Conservation (phyloP, 2,329 filamentous ascomycete species). For the Xylariaceae sp. region DNA sequence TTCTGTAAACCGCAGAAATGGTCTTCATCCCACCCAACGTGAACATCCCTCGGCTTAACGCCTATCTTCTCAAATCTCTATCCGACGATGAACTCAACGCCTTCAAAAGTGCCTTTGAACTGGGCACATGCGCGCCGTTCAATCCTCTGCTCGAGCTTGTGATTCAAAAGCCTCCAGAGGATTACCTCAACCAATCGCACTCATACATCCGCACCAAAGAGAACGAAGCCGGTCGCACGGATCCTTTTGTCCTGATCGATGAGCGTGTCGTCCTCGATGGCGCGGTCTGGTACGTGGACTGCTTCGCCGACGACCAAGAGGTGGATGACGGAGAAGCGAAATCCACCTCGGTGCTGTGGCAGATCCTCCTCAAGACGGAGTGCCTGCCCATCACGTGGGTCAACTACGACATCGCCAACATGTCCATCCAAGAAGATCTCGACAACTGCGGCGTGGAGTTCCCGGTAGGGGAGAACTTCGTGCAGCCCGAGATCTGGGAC, state of each 20-base stretch:
- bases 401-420: conserved; percentile 31
- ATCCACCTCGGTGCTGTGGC: conserved; percentile 25
- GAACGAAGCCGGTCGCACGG: conserved; percentile 20
- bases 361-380: conserved; percentile 27
- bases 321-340: conserved; percentile 18
- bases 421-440: conserved; percentile 25
- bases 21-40: conserved; percentile 6
- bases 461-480: conserved; percentile 16
- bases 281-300: conserved; percentile 28
- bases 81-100: conserved; percentile 11
- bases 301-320: conserved; percentile 20
- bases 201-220: conserved; percentile 27
- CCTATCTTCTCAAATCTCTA: conserved; percentile 16
- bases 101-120: conserved; percentile 27
- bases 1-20: conserved; percentile 4
- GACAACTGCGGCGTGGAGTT: conserved; percentile 21
- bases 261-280: conserved; percentile 7
- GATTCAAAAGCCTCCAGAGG: conserved; percentile 22
- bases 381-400: conserved; percentile 18
- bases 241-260: conserved; percentile 26
- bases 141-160: conserved; percentile 26
- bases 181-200: conserved; percentile 24
- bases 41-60: conserved; percentile 4
- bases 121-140: conserved; percentile 25
- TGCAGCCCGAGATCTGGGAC: conserved; percentile 13